Base-by-base conservation (phyloP, 805 yeast species). In the Pichia manshurica region DNA sequence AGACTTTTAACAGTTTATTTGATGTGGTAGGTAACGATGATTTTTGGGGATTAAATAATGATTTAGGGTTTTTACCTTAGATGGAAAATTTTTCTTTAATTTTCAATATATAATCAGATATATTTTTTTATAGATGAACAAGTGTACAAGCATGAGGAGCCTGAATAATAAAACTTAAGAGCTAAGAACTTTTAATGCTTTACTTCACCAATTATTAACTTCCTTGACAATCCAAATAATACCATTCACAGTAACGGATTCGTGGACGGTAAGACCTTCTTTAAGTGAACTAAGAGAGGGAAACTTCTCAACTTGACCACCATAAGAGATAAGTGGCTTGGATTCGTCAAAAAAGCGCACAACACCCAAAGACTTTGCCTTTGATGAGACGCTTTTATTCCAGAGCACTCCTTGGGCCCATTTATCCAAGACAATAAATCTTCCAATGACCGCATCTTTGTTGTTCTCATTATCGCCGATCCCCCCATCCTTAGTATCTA, bases 391-490 rank as follows among this genome's bases (percentile, higher is more conserved):
- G 22, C 21, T 42, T 25, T 42, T 62, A 41, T 59, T 55, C 66
- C 66, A 70, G 3, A 74, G 48, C 1, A 79, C 49, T 0, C 79
- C 83, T 58, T 77, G 81, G 3, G 65, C 56, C 79, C 81, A 78
- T 39, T 69, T 68, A 5, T 81, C 83, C 13, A 76, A 59, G 31
- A 66, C 58, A 5, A 78, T 65, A n/a, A 71, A 55, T 38, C 74
- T 65, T 1, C 83, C 84, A 4, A 42, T 40, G 22, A 20, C 16
- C 5, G 31, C 35, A 23, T 68, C 61, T 42, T 50, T 64, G n/a
- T 48, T 51, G 3, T 53, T 59, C 3, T 51, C 44, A 0, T 52
- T 60, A 3, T 48, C 41, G 5, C 32, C 17, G 5, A 38, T 32
- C 3, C 50, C 50, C 3, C 50, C 50, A 16, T 12, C 10, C 5